phyloP scores from a whole-genome alignment of 768 basidiomycete genomes.

The Russula dissimulans region DNA sequence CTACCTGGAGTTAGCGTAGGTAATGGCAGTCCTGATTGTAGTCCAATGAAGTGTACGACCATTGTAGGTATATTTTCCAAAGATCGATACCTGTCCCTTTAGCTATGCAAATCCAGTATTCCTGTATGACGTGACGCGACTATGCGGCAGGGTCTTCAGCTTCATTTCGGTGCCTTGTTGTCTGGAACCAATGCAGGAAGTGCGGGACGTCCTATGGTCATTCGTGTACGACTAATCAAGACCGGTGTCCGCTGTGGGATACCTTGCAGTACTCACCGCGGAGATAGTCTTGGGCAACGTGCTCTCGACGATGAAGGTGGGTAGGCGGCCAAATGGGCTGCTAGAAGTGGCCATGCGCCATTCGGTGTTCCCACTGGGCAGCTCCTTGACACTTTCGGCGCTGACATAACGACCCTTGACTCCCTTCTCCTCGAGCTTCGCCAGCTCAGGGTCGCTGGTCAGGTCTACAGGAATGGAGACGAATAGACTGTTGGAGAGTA shows the following conservation, averaged over 20 bases:
- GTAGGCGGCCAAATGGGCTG: constrained; percentile 60
- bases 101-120: background rate
- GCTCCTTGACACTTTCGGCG: constrained; percentile 56
- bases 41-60: background rate
- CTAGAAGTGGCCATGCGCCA: constrained; percentile 79
- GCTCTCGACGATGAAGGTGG: constrained; percentile 51
- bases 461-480: constrained; percentile 67
- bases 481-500: constrained; percentile 23
- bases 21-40: background rate
- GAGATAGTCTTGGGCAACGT: constrained; percentile 56
- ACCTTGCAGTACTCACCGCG: constrained; percentile 33
- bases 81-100: background rate
- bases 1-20: constrained; percentile 72
- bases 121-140: background rate
- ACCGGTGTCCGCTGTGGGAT: background rate
- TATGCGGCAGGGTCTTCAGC: background rate
- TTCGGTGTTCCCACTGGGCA: constrained; percentile 54
- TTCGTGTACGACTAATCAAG: background rate
- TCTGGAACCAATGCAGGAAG: constrained; percentile 58
- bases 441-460: constrained; percentile 45
- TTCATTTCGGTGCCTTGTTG: constrained; percentile 18
- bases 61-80: background rate
- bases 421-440: constrained; percentile 52
- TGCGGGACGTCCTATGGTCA: constrained; percentile 56
- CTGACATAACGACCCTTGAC: constrained; percentile 61